These are phyloP conservation scores for Trichodelitschia bisporula DNA, from an alignment of 495 filamentous ascomycete species.

Conservation along the genomic window DNA sequence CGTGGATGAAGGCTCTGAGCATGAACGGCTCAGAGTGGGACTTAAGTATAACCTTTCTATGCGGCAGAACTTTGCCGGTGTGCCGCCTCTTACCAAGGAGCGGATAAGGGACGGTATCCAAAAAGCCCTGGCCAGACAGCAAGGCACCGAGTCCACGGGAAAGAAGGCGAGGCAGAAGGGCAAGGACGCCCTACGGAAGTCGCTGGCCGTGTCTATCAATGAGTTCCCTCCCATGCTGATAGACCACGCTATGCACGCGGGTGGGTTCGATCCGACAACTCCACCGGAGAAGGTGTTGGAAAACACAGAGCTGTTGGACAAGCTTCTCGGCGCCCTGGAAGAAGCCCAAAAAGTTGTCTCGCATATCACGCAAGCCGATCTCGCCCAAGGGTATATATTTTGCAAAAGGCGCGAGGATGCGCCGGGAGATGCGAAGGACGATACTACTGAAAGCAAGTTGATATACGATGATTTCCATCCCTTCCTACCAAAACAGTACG, in stretches of 20 bases:
- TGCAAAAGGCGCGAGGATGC: conserved; percentile 28
- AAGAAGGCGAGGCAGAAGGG: conserved; percentile 54
- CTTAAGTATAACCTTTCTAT: conserved; percentile 55
- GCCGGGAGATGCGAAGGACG: conserved; percentile 7
- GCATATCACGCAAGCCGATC: conserved; percentile 29
- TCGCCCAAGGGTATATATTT: conserved; percentile 64
- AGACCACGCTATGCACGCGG: conserved; percentile 56
- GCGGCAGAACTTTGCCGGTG: conserved; percentile 55
- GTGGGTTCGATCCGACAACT: conserved; percentile 35
- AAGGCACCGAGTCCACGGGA: conserved; percentile 18
- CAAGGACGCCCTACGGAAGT: conserved; percentile 49
- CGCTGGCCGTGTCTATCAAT: conserved; percentile 55
- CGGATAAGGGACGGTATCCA: conserved; percentile 43
- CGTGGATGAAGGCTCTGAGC: conserved; percentile 50
- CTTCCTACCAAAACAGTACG: conserved; percentile 68
- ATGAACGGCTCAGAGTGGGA: conserved; percentile 49
- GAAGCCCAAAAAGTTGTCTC: conserved; percentile 40
- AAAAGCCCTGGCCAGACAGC: conserved; percentile 31
- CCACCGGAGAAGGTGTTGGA: conserved; percentile 43
- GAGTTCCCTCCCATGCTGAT: conserved; percentile 71
- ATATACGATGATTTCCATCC: conserved; percentile 93
- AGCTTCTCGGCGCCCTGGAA: conserved; percentile 35
- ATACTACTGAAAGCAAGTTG: conserved; percentile 18
- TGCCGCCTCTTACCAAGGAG: conserved; percentile 47
- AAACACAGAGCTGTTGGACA: conserved; percentile 34